phyloP scores from a whole-genome alignment of 2,329 filamentous ascomycete genomes.

The Colletotrichum graminicola region DNA sequence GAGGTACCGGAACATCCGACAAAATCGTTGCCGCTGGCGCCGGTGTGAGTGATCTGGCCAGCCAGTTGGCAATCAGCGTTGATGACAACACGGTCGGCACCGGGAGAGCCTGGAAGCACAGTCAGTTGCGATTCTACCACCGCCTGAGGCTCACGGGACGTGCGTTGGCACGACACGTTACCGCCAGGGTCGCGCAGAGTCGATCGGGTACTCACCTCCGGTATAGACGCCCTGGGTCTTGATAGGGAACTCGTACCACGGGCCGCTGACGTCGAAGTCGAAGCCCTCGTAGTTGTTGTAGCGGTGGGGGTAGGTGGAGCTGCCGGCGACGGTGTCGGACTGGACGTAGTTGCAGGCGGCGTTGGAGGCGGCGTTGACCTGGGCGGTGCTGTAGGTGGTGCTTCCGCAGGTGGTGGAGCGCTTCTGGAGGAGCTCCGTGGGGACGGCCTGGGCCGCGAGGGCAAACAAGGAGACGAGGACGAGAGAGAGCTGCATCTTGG shows the following conservation, averaged over 20 bases:
- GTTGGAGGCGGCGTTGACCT: constrained; percentile 63
- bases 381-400: constrained; percentile 63
- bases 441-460: constrained; percentile 34
- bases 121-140: not conserved
- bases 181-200: not conserved
- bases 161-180: not conserved
- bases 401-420: constrained; percentile 65
- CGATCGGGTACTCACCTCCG: constrained; percentile 61
- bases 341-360: constrained; percentile 66
- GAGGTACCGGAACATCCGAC: constrained; percentile 57
- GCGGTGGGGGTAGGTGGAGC: constrained; percentile 64
- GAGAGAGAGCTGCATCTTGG: constrained; percentile 40
- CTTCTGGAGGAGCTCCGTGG: constrained; percentile 39
- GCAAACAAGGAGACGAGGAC: constrained; percentile 40
- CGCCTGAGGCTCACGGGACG: not conserved
- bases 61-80: constrained; percentile 68
- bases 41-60: constrained; percentile 78
- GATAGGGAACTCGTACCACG: constrained; percentile 75
- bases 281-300: constrained; percentile 76
- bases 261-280: constrained; percentile 66
- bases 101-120: constrained; percentile 66
- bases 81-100: constrained; percentile 76
- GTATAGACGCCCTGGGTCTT: constrained; percentile 66
- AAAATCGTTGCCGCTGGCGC: constrained; percentile 76
- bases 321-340: constrained; percentile 52